Evolutionary conservation across 2,329 filamentous ascomycete genomes (phyloP).

Genomic region (Bimuria novae-zelandiae): DNA sequence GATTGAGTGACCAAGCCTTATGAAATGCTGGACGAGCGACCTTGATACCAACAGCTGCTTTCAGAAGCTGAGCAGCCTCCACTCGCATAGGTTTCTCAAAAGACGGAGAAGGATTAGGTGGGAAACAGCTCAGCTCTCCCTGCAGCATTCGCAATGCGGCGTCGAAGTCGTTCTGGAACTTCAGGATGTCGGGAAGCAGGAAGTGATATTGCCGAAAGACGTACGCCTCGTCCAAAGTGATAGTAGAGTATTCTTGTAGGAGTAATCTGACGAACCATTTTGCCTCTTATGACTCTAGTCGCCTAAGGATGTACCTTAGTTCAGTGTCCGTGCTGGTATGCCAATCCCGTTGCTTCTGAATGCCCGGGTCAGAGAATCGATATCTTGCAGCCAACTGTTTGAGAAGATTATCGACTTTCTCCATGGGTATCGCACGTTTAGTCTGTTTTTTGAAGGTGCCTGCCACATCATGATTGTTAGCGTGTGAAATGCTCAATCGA

Average conservation of each 20-base stretch:
- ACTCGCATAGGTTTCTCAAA: constrained; percentile 40
- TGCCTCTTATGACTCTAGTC: constrained; percentile 64
- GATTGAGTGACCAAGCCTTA: constrained; percentile 64
- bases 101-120: constrained; percentile 39
- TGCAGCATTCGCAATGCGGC: constrained; percentile 63
- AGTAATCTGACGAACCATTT: constrained; percentile 89
- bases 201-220: constrained; percentile 69
- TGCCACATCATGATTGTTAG: not conserved
- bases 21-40: constrained; percentile 51
- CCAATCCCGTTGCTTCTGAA: constrained; percentile 26
- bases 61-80: constrained; percentile 46
- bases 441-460: constrained; percentile 37
- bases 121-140: constrained; percentile 45
- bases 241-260: constrained; percentile 73
- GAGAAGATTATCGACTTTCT: constrained; percentile 72
- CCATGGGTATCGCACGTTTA: constrained; percentile 58
- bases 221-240: constrained; percentile 62
- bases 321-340: constrained; percentile 29
- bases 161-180: constrained; percentile 70
- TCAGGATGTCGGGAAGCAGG: constrained; percentile 69
- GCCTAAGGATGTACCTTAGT: constrained; percentile 50
- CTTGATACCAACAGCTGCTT: constrained; percentile 50
- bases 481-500: not conserved
- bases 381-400: constrained; percentile 69
- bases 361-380: constrained; percentile 69